These are phyloP conservation scores for Pilaira anomala DNA, from an alignment of 192 early-diverging fungal species.

Conservation along the genomic window DNA sequence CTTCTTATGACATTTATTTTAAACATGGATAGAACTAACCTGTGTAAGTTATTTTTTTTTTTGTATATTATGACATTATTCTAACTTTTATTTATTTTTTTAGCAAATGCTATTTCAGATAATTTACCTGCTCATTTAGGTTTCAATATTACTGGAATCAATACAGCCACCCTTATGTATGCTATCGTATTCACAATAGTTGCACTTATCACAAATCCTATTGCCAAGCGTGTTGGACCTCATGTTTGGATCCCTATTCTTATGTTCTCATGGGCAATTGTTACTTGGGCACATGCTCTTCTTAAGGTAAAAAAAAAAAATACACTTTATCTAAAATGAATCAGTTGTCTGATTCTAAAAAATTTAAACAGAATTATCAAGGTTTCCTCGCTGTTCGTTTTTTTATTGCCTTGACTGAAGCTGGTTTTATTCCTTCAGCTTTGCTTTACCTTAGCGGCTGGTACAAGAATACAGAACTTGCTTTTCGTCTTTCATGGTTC, in stretches of 20 bases:
- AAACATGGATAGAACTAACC: conserved; percentile 30
- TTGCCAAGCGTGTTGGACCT: conserved; percentile 46
- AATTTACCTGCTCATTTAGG: conserved; percentile 41
- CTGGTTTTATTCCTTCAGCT: conserved; percentile 33
- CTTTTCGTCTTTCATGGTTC: conserved; percentile 49
- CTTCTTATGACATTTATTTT: conserved; percentile 39
- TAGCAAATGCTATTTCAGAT: conserved; percentile 46
- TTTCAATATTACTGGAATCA: conserved; percentile 40
- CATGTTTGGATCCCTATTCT: conserved; percentile 50
- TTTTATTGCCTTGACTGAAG: conserved; percentile 48
- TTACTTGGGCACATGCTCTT: conserved; percentile 23
- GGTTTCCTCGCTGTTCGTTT: conserved; percentile 44
- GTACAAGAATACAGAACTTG: conserved; percentile 52
- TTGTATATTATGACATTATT: too few relatives aligned
- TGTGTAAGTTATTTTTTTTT: too few relatives aligned
- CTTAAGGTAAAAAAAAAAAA: too few relatives aligned
- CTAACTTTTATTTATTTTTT: too few relatives aligned
- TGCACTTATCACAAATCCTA: conserved; percentile 48
- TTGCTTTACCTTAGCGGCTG: conserved; percentile 46
- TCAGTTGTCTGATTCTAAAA: too few relatives aligned
- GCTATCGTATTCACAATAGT: conserved; percentile 36
- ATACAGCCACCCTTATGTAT: conserved; percentile 42
- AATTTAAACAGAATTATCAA: conserved; percentile 16
- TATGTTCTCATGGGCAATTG: conserved; percentile 21
- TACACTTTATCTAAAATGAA: too few relatives aligned